Percentiles rank a stretch among this genome's conserved stretches.
These are phyloP conservation scores for Arabidopsis hybrid DNA, from an alignment of 441 rosid species.

Conservation along the genomic window DNA sequence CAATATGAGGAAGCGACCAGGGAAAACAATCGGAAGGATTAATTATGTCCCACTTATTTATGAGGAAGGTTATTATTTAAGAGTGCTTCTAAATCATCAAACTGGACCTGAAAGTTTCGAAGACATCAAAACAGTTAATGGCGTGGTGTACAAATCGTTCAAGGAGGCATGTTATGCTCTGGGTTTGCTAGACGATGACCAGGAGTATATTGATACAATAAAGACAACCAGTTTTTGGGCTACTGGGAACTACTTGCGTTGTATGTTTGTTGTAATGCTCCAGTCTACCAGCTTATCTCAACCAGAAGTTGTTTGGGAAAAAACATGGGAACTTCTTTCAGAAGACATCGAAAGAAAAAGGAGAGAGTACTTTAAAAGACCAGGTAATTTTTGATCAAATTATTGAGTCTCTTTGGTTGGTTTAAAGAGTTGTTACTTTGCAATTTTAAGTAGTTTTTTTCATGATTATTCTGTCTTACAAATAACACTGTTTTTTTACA, in stretches of 20 bases:
- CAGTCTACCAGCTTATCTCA: neutral
- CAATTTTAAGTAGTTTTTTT: too few species aligned
- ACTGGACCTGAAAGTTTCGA: neutral
- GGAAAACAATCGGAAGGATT: neutral
- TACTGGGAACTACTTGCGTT: accelerated
- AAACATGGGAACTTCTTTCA: neutral
- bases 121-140: neutral
- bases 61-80: neutral
- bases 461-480: too few species aligned
- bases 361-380: neutral
- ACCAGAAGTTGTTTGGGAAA: neutral
- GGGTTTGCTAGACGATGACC: neutral
- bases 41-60: neutral
- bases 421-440: too few species aligned
- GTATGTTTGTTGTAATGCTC: neutral
- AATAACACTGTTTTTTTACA: too few species aligned
- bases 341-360: neutral
- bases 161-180: neutral
- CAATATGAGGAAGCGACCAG: neutral
- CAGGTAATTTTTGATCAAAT: neutral
- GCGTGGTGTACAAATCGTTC: accelerated
- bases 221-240: neutral
- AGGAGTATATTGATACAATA: neutral
- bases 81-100: neutral
- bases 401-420: too few species aligned